Conservation (phyloP, 1,284 basidiomycete genomes). For the Coniferiporia sulphurascens region DNA sequence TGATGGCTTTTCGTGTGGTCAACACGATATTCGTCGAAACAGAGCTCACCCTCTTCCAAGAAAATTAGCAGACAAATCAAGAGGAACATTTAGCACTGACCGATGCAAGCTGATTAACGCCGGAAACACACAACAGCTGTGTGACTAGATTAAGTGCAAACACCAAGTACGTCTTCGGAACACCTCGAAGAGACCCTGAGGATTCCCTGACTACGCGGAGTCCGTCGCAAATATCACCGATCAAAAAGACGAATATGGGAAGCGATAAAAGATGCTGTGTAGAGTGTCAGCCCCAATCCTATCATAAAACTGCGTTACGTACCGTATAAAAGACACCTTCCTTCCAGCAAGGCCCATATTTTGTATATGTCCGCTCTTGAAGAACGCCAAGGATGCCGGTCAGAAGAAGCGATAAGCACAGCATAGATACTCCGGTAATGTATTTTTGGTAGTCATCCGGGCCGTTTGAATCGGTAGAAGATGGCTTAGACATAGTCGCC, state of each 20-base stretch:
- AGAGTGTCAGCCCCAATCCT: no score
- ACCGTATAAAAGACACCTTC: slow-evolving; percentile 87
- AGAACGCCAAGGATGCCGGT: slow-evolving; percentile 73
- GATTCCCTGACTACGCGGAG: slow-evolving; percentile 37
- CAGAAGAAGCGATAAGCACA: slow-evolving; percentile 66
- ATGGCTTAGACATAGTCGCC: slow-evolving; percentile 66
- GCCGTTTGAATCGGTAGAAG: slow-evolving; percentile 26
- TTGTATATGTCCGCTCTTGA: slow-evolving; percentile 77
- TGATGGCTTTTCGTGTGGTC: slow-evolving; percentile 65
- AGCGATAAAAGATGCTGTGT: slow-evolving; percentile 64
- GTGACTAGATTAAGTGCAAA: slow-evolving; percentile 71
- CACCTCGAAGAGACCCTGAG: slow-evolving; percentile 18
- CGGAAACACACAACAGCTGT: slow-evolving; percentile 83
- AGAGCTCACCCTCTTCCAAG: slow-evolving; percentile 58
- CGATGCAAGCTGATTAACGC: slow-evolving; percentile 80
- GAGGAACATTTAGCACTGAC: slow-evolving; percentile 37
- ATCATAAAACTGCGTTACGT: neutral
- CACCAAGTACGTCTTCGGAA: slow-evolving; percentile 41
- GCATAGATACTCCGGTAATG: slow-evolving; percentile 64
- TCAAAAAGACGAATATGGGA: slow-evolving; percentile 68
- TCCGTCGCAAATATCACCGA: slow-evolving; percentile 52
- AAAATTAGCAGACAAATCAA: slow-evolving; percentile 8
- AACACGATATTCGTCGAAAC: slow-evolving; percentile 71
- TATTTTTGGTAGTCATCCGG: slow-evolving; percentile 47
- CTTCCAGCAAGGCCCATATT: slow-evolving; percentile 74